Conservation (phyloP, 1,284 basidiomycete species). For the Phenoliferia sp. region DNA sequence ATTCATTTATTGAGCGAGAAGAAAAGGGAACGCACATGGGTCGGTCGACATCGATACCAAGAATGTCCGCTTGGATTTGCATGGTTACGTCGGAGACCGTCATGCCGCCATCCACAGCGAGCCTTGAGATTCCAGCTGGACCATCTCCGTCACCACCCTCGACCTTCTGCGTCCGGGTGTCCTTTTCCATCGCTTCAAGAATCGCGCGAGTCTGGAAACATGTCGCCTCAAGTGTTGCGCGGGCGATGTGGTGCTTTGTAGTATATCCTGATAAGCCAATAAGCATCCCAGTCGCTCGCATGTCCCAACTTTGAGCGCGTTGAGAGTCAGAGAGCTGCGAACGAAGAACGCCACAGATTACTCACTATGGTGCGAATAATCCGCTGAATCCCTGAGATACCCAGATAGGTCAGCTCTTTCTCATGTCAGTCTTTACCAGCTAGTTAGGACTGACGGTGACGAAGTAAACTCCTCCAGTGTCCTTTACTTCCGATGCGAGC, state of each 20-base stretch:
- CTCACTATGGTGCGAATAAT: conserved; percentile 42
- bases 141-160: neutral
- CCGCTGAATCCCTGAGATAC: conserved; percentile 44
- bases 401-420: conserved; percentile 41
- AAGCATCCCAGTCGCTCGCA: conserved; percentile 72
- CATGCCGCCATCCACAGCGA: conserved; percentile 41
- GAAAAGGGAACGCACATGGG: conserved; percentile 60
- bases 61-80: conserved; percentile 86
- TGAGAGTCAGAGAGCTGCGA: neutral
- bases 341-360: neutral
- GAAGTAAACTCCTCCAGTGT: conserved; percentile 92
- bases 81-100: conserved; percentile 63
- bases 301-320: conserved; percentile 66
- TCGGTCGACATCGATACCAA: conserved; percentile 84
- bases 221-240: conserved; percentile 79
- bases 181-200: conserved; percentile 86
- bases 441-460: conserved; percentile 83
- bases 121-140: conserved; percentile 16
- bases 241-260: conserved; percentile 75
- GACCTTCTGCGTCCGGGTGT: conserved; percentile 45
- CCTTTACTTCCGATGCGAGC: conserved; percentile 69
- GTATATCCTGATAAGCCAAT: conserved; percentile 89
- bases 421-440: no score
- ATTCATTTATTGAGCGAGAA: no score
- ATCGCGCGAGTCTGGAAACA: conserved; percentile 84